A percentile compares a stretch with the other conserved stretches of the same genome.
Evolutionary conservation across 805 yeast genomes (phyloP).

Genomic region (Pichia exigua): DNA sequence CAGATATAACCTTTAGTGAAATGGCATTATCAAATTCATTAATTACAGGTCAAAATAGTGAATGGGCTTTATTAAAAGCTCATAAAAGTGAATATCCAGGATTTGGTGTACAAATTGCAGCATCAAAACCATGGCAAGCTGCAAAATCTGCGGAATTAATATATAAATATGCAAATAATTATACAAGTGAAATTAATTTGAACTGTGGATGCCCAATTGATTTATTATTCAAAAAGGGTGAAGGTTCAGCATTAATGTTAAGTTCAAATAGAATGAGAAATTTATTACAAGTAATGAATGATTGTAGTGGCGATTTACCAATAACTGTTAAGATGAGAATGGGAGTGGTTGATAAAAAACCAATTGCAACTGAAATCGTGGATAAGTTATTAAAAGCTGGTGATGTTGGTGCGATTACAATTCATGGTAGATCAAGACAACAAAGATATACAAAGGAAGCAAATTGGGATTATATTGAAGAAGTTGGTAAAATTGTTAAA

Average conservation of each 20-base stretch:
- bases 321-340: slow-evolving; percentile 88
- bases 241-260: slow-evolving; percentile 89
- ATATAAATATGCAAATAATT: slow-evolving; percentile 41
- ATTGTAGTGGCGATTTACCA: slow-evolving; percentile 83
- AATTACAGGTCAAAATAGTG: slow-evolving; percentile 83
- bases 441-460: slow-evolving; percentile 90
- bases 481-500: slow-evolving; percentile 62
- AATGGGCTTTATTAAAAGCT: slow-evolving; percentile 96
- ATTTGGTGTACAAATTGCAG: slow-evolving; percentile 90
- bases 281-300: slow-evolving; percentile 81
- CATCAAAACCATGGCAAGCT: slow-evolving; percentile 89
- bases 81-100: slow-evolving; percentile 77
- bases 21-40: slow-evolving; percentile 89
- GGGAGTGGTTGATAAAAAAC: slow-evolving; percentile 78
- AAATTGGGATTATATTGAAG: slow-evolving; percentile 83
- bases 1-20: slow-evolving; percentile 89
- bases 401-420: slow-evolving; percentile 81
- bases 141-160: slow-evolving; percentile 85
- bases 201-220: slow-evolving; percentile 99
- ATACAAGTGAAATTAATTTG: slow-evolving; percentile 76
- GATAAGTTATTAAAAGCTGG: slow-evolving; percentile 51
- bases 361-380: slow-evolving; percentile 77
- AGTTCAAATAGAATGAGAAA: slow-evolving; percentile 76
- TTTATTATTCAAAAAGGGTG: slow-evolving; percentile 86
- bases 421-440: slow-evolving; percentile 95